Evolutionary conservation across 2,329 filamentous ascomycete species (phyloP).

Genomic region (Colletotrichum tabaci): DNA sequence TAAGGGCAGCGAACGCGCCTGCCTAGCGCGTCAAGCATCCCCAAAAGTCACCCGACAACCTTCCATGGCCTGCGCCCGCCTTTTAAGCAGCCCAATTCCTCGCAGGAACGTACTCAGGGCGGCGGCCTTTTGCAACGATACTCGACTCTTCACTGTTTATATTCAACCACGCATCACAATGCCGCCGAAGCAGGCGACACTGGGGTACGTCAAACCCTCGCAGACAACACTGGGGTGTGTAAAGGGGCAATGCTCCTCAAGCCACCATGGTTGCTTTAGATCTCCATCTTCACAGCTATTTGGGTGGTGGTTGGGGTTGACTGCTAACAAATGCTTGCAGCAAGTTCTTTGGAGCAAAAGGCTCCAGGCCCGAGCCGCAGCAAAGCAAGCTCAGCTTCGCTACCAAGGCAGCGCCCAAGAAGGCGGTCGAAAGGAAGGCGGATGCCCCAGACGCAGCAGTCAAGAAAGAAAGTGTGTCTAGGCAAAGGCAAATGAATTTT

Average conservation of each 20-base stretch:
- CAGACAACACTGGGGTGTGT: slow-evolving; percentile 83
- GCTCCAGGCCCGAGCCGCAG: slow-evolving; percentile 71
- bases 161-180: slow-evolving; percentile 49
- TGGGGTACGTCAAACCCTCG: slow-evolving; percentile 86
- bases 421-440: slow-evolving; percentile 53
- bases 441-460: slow-evolving; percentile 46
- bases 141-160: slow-evolving; percentile 13
- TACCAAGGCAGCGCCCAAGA: slow-evolving; percentile 62
- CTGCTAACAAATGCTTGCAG: slow-evolving; percentile 61
- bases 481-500: not conserved
- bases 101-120: slow-evolving; percentile 19
- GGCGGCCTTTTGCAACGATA: slow-evolving; percentile 9
- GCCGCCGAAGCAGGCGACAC: slow-evolving; percentile 81
- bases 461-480: slow-evolving; percentile 53
- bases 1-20: slow-evolving; percentile 57
- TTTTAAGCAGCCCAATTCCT: slow-evolving; percentile 27
- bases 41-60: slow-evolving; percentile 17
- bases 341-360: slow-evolving; percentile 86
- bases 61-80: slow-evolving; percentile 39
- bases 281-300: not conserved
- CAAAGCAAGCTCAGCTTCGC: slow-evolving; percentile 87
- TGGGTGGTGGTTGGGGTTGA: not conserved
- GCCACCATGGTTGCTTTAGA: slow-evolving; percentile 3
- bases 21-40: slow-evolving; percentile 56
- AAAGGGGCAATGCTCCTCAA: slow-evolving; percentile 32